phyloP scores from a whole-genome alignment of 352 stramenopile species.

The Phytophthora tentaculata region DNA sequence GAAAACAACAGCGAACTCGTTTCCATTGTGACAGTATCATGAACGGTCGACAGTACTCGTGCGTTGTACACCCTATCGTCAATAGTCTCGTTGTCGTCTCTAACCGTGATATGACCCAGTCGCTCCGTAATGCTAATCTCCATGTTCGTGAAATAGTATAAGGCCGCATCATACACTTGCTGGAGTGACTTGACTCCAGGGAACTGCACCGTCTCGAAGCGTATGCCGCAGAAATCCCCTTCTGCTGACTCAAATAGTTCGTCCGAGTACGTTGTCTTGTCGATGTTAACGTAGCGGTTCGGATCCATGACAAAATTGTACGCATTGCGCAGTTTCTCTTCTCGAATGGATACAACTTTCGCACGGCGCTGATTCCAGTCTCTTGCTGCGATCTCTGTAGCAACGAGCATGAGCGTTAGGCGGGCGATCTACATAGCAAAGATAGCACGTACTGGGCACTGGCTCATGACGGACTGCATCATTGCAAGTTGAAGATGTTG shows the following conservation, averaged over 20 bases:
- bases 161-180: constrained; percentile 34
- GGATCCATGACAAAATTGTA: constrained; percentile 29
- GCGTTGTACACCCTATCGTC: constrained; percentile 19
- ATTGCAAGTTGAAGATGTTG: constrained; percentile 4
- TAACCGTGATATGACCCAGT: constrained; percentile 30
- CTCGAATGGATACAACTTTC: constrained; percentile 18
- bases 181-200: constrained; percentile 30
- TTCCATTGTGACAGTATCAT: constrained; percentile 24
- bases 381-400: constrained; percentile 15
- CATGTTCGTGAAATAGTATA: constrained; percentile 43
- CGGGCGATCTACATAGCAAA: neutral
- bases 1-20: constrained; percentile 36
- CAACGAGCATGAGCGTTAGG: neutral
- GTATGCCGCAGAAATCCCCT: constrained; percentile 28
- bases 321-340: constrained; percentile 22
- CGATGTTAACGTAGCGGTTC: constrained; percentile 7
- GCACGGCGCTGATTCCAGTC: constrained; percentile 12
- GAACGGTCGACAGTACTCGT: constrained; percentile 14
- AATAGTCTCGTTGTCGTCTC: constrained; percentile 30
- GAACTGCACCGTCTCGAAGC: constrained; percentile 34
- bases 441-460: neutral
- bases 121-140: constrained; percentile 41
- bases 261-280: constrained; percentile 29
- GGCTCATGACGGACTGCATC: neutral
- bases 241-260: constrained; percentile 34